Evolutionary conservation across 805 yeast genomes (phyloP), one percentile per base, ranked within the genome.

Genomic region (Torulaspora indica): DNA sequence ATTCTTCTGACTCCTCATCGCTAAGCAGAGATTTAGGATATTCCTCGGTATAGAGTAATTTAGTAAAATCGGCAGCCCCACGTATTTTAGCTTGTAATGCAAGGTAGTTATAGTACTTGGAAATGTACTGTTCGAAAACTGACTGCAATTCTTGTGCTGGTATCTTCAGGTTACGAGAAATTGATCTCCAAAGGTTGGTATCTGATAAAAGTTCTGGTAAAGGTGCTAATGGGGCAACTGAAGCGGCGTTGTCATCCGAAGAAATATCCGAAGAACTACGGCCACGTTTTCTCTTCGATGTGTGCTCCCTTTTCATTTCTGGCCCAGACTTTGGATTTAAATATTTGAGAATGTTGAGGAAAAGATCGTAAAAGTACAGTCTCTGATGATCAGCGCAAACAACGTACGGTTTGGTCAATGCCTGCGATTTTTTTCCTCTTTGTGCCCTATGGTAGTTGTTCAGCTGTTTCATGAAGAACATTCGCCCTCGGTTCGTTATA

Each of bases 401-500:
- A 8, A 57, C 23, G 28, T 50, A 48, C 8, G 47, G 46, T 9
- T 48, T 45, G 9, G 35, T 39, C 5, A 53, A 47, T n/a, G 49
- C 49, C 29, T 20, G 18, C 8, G 42, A 20, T 24, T 35, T 33
- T 17, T n/a, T 23, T n/a, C 22, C 27, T 10, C 30, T 49, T 29
- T 23, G 51, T 37, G 18, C 51, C 58, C 69, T 69, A 51, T 75
- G 60, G 55, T 69, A 84, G 46, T 85, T 75, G 46, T 76, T 74
- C 46, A 84, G 63, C 49, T 82, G 87, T 43, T 75, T 78, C 35
- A 68, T 67, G 64, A 84, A 85, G 52, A 79, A 78, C 46, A 73
- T 67, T 37, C 90, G 68, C 27, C 82, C 76, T 49, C 95, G 68
- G 45, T 81, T 81, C 6, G 74, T 60, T 13, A 85, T 59, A 20